Evolutionary conservation across 345 rosid species (phyloP), one percentile per base, ranked within the genome.

Genomic region (Angophora floribunda): DNA sequence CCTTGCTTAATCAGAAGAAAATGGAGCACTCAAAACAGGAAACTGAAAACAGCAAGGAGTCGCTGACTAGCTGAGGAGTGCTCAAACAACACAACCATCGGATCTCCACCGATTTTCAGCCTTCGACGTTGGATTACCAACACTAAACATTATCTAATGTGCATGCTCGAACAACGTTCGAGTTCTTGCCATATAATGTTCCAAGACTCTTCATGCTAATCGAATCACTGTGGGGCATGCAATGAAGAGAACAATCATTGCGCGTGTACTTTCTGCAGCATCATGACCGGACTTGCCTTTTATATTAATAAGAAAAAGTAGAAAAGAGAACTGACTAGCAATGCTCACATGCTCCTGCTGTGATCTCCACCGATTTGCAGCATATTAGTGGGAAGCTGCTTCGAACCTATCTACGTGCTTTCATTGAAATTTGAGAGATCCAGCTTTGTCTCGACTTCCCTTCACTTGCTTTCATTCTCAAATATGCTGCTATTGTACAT

Each of bases 81-180:
- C 78, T 65, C 78, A 7, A 65, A 65, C 44, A 6, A 30, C 78
- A 30, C 11, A 2, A 8, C 9, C 3, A 21, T 30, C 21, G 21
- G 78, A 65, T 30, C 41, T 15, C 78, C 78, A 65, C 78, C 78
- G 36, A 65, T 30, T 15, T 3, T 65, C 78, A 30, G 78, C 78
- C 22, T 65, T 15, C 78, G 78, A 65, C 11, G 78, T 65, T 65
- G 19, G 32, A 65, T 65, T n/a, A n/a, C 41, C 36, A 7, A 28
- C 0, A 12, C 67, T 6, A 32, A 12, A 28, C 1, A 61, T 13
- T 1, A 5, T 61, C 70, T 28, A 0, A 0, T 26, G 3, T 13
- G 7, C 70, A 8, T 13, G 70, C 8, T 28, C 28, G 7, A 12
- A 61, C 32, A 28, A 13, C 6, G 32, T 11, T 28, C 7, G n/a